Base-by-base conservation (phyloP, 106 monocot species). In the Dendrobium nobile region DNA sequence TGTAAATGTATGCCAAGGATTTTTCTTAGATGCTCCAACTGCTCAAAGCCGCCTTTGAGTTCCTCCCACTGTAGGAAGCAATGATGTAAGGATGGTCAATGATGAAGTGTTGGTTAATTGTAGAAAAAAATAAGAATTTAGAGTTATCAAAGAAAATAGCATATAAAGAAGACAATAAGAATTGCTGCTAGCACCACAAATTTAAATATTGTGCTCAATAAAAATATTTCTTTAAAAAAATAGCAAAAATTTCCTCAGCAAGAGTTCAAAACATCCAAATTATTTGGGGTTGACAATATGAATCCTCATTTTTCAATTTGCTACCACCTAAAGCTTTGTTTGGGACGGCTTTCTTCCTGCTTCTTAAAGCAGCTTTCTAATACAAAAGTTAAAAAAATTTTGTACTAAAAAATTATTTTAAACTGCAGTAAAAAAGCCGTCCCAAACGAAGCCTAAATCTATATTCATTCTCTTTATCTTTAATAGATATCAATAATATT, bases 11-110 rank as follows among this genome's bases (percentile, higher is more conserved):
- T 82, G 43, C 80, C 91, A 65, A 96, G 91, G 42, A 96, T 90
- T 85, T 58, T 93, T 56, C 99, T 89, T 24, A 99, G 79, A 82
- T 95, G 87, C 41, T 95, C 95, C 68, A 95, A 80, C 73, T 99
- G 99, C 78, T 95, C 87, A 17, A 87, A 85, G 9, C 72, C 89
- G 55, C 95, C 95, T 77, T 86, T 85, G 78, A 99, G 95, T 27
- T 88, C 86, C 77, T 93, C 95, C 99, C 99, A 99, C 99, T 99
- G 86, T 74, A 91, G 67, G 5, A 37, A 73, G 8, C 82, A 40
- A 42, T 77, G 13, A 20, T 26, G 17, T 11, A 0, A 48, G 31
- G 40, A 78, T 78, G 33, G 37, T 78, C 22, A 5, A 56, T 16
- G 9, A 45, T 45, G 9, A 45, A 45, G 45, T 1, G 37, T 2